A percentile compares a stretch with the other conserved stretches of the same genome.
phyloP scores from a whole-genome alignment of 2,329 filamentous ascomycete genomes.

The Penicillium sp. region DNA sequence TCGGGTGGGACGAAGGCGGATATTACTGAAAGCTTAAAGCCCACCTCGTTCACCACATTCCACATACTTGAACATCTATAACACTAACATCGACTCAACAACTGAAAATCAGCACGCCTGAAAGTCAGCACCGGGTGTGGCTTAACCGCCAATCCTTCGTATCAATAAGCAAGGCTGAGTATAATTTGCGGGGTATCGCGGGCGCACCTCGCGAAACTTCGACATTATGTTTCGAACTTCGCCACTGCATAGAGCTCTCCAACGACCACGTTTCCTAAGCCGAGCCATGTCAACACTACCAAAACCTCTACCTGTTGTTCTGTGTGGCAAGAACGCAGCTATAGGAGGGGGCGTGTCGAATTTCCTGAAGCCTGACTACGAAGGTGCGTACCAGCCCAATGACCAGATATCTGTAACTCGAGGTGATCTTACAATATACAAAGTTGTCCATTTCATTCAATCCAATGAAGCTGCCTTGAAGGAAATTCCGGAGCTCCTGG shows the following conservation, averaged over 20 bases:
- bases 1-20: not conserved
- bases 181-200: not conserved
- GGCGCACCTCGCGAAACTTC: not conserved
- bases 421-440: not conserved
- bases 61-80: not conserved
- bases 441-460: slow-evolving; percentile 27
- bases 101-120: not conserved
- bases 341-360: slow-evolving; percentile 18
- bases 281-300: slow-evolving; percentile 9
- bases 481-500: slow-evolving; percentile 24
- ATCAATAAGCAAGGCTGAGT: not conserved
- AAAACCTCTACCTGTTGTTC: slow-evolving; percentile 11
- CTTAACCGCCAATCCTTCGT: not conserved
- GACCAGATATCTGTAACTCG: no score
- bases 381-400: slow-evolving; percentile 12
- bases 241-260: not conserved
- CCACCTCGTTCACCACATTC: not conserved
- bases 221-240: not conserved
- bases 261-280: not conserved
- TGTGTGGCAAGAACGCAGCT: slow-evolving; percentile 15
- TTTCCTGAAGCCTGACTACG: slow-evolving; percentile 17
- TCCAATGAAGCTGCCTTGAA: slow-evolving; percentile 13
- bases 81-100: not conserved
- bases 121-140: not conserved
- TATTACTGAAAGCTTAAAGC: not conserved